Percentiles rank a stretch among this genome's conserved stretches.
Conservation (phyloP, 768 basidiomycete genomes). For the Kondoa malvinella region DNA sequence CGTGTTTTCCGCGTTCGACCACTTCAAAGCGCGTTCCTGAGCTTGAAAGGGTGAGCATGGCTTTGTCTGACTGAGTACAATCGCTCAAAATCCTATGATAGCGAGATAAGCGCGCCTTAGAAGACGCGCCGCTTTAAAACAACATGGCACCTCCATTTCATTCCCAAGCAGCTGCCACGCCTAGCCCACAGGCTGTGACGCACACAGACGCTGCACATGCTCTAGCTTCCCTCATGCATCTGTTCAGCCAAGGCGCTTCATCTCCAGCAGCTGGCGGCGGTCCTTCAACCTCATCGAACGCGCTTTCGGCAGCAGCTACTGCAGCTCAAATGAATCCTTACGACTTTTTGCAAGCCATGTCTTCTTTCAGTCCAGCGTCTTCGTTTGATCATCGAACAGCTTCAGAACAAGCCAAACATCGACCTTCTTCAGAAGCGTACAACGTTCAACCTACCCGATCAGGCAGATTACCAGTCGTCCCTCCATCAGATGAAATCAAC, state of each 20-base stretch:
- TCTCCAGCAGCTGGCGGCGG: not conserved
- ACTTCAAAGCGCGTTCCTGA: too few species aligned
- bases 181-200: not conserved
- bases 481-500: not conserved
- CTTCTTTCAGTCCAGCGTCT: not conserved
- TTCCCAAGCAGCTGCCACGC: not conserved
- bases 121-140: too few species aligned
- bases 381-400: not conserved
- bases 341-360: not conserved
- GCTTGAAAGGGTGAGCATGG: too few species aligned
- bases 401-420: not conserved
- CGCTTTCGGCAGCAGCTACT: not conserved
- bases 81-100: too few species aligned
- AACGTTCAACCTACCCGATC: not conserved
- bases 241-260: not conserved
- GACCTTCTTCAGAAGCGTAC: not conserved
- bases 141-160: not conserved
- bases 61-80: too few species aligned
- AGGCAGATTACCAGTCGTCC: not conserved
- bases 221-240: not conserved
- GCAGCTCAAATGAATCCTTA: not conserved
- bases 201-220: not conserved
- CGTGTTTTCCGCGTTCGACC: too few species aligned
- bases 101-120: too few species aligned
- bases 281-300: not conserved